These are phyloP conservation scores for Nymphaea thermarum DNA, from an alignment of 164 flowering plant species.

Conservation along the genomic window DNA sequence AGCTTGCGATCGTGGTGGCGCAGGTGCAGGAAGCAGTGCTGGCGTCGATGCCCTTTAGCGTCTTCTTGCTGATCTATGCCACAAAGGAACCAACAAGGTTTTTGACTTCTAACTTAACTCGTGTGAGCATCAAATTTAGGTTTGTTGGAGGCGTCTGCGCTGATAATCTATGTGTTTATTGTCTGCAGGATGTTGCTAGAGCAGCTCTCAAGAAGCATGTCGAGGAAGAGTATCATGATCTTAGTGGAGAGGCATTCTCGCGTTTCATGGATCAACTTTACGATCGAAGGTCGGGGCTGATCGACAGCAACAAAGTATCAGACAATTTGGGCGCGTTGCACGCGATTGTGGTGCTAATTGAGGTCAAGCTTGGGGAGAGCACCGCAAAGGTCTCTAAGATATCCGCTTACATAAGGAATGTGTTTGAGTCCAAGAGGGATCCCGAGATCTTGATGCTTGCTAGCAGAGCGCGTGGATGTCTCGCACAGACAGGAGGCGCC, in stretches of 20 bases:
- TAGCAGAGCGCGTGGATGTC: slow-evolving; percentile 81
- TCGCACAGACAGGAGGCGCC: slow-evolving; percentile 97
- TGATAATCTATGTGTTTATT: slow-evolving; percentile 1
- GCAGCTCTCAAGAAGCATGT: slow-evolving; percentile 52
- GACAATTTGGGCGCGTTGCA: slow-evolving; percentile 90
- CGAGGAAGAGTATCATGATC: slow-evolving; percentile 83
- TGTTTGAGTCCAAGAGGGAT: slow-evolving; percentile 77
- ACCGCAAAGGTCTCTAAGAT: slow-evolving; percentile 85
- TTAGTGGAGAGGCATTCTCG: slow-evolving; percentile 78
- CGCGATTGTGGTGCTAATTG: slow-evolving; percentile 88
- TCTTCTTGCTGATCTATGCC: slow-evolving; percentile 66
- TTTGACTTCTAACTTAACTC: neutral
- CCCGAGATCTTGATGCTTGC: slow-evolving; percentile 67
- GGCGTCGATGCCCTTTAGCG: slow-evolving; percentile 65
- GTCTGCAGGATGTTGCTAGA: slow-evolving; percentile 63
- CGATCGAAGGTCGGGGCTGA: slow-evolving; percentile 54
- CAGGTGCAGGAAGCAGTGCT: slow-evolving; percentile 26
- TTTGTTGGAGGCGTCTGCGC: neutral
- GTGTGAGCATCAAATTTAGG: neutral
- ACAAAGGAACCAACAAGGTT: slow-evolving; percentile 71
- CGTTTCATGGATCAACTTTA: slow-evolving; percentile 91
- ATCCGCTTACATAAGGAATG: slow-evolving; percentile 57
- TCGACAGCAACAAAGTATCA: slow-evolving; percentile 63
- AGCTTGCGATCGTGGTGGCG: slow-evolving; percentile 3
- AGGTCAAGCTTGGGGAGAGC: slow-evolving; percentile 75